phyloP scores from a whole-genome alignment of 768 basidiomycete genomes.

The Russula olivacea region DNA sequence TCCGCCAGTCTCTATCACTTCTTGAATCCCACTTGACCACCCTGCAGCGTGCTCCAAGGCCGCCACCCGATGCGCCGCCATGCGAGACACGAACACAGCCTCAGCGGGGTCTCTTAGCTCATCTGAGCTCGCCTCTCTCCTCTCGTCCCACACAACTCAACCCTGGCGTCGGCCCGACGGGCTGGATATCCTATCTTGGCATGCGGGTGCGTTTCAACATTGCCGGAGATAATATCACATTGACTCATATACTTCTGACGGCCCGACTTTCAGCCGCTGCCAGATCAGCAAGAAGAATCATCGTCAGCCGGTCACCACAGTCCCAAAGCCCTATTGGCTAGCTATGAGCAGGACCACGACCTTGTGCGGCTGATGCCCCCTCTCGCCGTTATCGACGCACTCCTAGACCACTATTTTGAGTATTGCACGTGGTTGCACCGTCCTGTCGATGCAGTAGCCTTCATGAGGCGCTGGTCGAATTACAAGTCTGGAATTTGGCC shows the following conservation, averaged over 20 bases:
- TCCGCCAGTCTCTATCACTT: slow-evolving; percentile 25
- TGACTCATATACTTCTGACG: neutral
- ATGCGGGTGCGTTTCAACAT: slow-evolving; percentile 19
- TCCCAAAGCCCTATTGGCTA: slow-evolving; percentile 11
- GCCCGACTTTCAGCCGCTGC: slow-evolving; percentile 14
- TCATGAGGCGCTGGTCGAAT: slow-evolving; percentile 20
- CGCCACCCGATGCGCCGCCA: neutral
- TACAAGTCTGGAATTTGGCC: slow-evolving; percentile 24
- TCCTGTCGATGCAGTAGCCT: slow-evolving; percentile 17
- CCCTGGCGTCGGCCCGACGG: slow-evolving; percentile 21
- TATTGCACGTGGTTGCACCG: slow-evolving; percentile 23
- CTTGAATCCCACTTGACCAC: slow-evolving; percentile 23
- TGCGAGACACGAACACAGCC: slow-evolving; percentile 2
- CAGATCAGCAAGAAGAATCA: slow-evolving; percentile 19
- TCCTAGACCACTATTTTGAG: slow-evolving; percentile 25
- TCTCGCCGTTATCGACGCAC: slow-evolving; percentile 20
- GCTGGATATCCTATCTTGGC: slow-evolving; percentile 25
- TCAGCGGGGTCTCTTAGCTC: slow-evolving; percentile 11
- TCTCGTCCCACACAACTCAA: slow-evolving; percentile 21
- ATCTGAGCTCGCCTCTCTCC: slow-evolving; percentile 14
- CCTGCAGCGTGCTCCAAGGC: slow-evolving; percentile 4
- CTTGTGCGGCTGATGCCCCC: slow-evolving; percentile 24
- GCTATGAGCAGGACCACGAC: slow-evolving; percentile 23
- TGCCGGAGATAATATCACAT: neutral
- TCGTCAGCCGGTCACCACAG: slow-evolving; percentile 6